phyloP scores from a whole-genome alignment of 768 basidiomycete genomes.

The Daedaleopsis sinensis region DNA sequence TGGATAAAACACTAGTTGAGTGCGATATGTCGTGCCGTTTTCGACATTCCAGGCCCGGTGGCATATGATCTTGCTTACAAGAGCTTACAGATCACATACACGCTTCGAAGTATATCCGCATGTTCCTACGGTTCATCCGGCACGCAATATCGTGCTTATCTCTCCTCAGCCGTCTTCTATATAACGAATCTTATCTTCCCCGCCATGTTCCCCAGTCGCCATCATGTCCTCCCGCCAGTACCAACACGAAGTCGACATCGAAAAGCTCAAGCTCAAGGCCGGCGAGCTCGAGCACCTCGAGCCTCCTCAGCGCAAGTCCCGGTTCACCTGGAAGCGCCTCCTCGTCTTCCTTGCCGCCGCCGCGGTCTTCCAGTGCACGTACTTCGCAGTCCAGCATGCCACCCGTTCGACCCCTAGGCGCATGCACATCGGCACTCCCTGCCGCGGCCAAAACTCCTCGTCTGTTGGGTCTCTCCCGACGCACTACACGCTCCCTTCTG shows the following conservation, averaged over 20 bases:
- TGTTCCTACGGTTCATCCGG: not conserved
- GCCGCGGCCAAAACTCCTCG: slow-evolving; percentile 23
- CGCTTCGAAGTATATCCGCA: too few relatives aligned
- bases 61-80: too few relatives aligned
- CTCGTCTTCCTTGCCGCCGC: slow-evolving; percentile 6
- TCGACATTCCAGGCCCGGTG: too few relatives aligned
- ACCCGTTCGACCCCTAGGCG: not conserved
- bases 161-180: not conserved
- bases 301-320: not conserved
- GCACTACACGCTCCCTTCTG: slow-evolving; percentile 64
- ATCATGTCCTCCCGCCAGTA: slow-evolving; percentile 9
- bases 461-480: slow-evolving; percentile 35
- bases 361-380: slow-evolving; percentile 11
- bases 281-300: not conserved
- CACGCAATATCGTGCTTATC: not conserved
- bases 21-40: too few relatives aligned
- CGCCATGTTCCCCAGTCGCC: not conserved
- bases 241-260: slow-evolving; percentile 12
- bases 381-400: slow-evolving; percentile 2
- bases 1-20: too few relatives aligned
- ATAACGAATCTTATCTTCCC: not conserved
- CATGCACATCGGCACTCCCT: slow-evolving; percentile 9
- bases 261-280: slow-evolving; percentile 3
- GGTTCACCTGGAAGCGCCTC: slow-evolving; percentile 9
- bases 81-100: too few relatives aligned